Base-by-base conservation (phyloP, 192 early-diverging fungal species). In the Phlyctochytrium arcticum region DNA sequence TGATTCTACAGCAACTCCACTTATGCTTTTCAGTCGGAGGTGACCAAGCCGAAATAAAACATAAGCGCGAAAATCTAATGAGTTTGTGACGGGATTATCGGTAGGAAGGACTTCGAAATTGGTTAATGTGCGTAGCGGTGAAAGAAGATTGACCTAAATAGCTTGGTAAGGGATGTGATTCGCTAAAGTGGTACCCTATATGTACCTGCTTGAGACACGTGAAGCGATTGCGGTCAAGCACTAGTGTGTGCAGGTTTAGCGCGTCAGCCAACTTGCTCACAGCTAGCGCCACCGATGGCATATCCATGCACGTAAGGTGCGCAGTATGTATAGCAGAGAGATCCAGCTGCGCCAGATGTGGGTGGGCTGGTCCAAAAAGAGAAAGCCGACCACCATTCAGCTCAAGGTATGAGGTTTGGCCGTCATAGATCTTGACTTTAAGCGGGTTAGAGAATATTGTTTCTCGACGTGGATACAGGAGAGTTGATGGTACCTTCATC, bases 11-110 rank as follows among this genome's bases (percentile, higher is more conserved):
- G 29, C 47, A 9, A 44, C 35, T 9, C 67, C 65, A 47, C 65
- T 55, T 29, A 76, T 33, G 2, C 15, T n/a, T 48, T 65, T 69
- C 29, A 76, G 48, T 17, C 55, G 56, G 5, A 72, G 57, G 26
- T 68, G 65, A 24, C 62, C 35, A 19, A 77, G 34, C 21, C 71
- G 57, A 48, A 61, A 71, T 19, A 77, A 6, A 2, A 67, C 34
- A 35, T 77, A 77, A n/a, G 23, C 48, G n/a, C 69, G 48, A 39
- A 70, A 77, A 17, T 71, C 55, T 27, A 62, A 65, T 1, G 50
- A 57, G 0, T 17, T 34, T 5, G 60, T 61, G 48, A 63, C 65
- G 5, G 59, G n/a, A 53, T 77, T 77, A 27, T 71, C 47, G 32
- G 70, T 68, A 32, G 54, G 36, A 2, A 23, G 27, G 5, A 77